Evolutionary conservation across 192 early-diverging fungal genomes (phyloP).

Genomic region (Linnemannia elongata): DNA sequence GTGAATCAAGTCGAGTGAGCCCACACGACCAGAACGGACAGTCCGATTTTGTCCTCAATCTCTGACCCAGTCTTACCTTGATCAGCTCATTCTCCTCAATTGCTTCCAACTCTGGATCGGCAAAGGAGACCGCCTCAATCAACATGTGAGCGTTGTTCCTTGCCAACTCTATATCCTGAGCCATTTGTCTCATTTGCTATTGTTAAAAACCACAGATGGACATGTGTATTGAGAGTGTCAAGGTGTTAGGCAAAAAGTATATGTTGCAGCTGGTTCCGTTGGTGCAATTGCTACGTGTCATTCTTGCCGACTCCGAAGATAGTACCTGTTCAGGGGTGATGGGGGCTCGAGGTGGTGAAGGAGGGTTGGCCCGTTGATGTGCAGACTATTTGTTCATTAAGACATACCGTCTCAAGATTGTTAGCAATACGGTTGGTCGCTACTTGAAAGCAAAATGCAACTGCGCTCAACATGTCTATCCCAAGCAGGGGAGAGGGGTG

Average conservation of each 20-base stretch:
- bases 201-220: not conserved
- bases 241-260: not conserved
- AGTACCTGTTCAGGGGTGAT: constrained; percentile 51
- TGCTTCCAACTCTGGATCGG: constrained; percentile 66
- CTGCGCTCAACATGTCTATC: not conserved
- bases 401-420: not conserved
- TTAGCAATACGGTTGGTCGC: not conserved
- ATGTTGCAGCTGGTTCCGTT: not conserved
- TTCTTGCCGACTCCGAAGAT: not conserved
- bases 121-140: constrained; percentile 64
- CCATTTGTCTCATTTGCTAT: constrained; percentile 57
- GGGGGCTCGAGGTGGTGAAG: constrained; percentile 37
- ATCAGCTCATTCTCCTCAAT: constrained; percentile 68
- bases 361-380: not conserved
- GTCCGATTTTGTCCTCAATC: not conserved
- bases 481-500: not conserved
- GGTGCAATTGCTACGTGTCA: not conserved
- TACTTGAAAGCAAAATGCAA: not conserved
- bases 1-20: not conserved
- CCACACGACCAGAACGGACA: not conserved
- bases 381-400: not conserved
- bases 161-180: constrained; percentile 64
- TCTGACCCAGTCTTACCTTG: constrained; percentile 43
- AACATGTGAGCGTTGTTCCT: constrained; percentile 67
- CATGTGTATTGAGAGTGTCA: not conserved